Evolutionary conservation across 2,329 filamentous ascomycete genomes (phyloP).

Genomic region (Beauveria caledonica): DNA sequence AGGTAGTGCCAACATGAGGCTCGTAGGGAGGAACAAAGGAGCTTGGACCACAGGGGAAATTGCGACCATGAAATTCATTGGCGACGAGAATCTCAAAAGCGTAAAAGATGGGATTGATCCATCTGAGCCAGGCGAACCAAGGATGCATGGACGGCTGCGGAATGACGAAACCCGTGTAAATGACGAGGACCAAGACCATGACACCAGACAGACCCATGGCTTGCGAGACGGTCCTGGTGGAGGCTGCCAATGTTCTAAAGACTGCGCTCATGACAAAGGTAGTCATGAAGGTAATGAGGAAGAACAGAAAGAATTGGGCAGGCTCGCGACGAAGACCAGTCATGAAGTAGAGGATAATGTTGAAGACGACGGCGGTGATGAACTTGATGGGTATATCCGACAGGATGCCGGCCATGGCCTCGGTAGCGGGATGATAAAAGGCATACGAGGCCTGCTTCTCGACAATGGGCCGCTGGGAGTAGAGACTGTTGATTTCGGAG

Average conservation of each 20-base stretch:
- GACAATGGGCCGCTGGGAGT: constrained; percentile 38
- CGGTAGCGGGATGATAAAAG: constrained; percentile 43
- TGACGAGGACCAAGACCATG: constrained; percentile 51
- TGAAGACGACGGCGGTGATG: constrained; percentile 39
- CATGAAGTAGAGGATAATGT: constrained; percentile 51
- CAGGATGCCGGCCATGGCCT: constrained; percentile 46
- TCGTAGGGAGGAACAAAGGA: constrained; percentile 39
- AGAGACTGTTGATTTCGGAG: constrained; percentile 41
- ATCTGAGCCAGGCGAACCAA: constrained; percentile 71
- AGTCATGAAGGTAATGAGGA: constrained; percentile 58
- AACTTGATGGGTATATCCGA: constrained; percentile 53
- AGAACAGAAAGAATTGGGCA: constrained; percentile 67
- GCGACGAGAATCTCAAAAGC: constrained; percentile 64
- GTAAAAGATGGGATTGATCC: constrained; percentile 65
- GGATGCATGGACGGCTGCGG: constrained; percentile 51
- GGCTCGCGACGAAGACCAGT: constrained; percentile 46
- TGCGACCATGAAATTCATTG: constrained; percentile 59
- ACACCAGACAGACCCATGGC: constrained; percentile 46
- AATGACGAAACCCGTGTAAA: constrained; percentile 51
- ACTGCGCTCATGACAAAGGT: constrained; percentile 69
- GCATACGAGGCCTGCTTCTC: constrained; percentile 41
- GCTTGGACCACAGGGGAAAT: constrained; percentile 47
- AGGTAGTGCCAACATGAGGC: constrained; percentile 32
- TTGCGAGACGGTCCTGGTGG: constrained; percentile 57
- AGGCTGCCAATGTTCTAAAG: constrained; percentile 64